phyloP scores from a whole-genome alignment of 108 stramenopile species.

The Cyclotella atomus region DNA sequence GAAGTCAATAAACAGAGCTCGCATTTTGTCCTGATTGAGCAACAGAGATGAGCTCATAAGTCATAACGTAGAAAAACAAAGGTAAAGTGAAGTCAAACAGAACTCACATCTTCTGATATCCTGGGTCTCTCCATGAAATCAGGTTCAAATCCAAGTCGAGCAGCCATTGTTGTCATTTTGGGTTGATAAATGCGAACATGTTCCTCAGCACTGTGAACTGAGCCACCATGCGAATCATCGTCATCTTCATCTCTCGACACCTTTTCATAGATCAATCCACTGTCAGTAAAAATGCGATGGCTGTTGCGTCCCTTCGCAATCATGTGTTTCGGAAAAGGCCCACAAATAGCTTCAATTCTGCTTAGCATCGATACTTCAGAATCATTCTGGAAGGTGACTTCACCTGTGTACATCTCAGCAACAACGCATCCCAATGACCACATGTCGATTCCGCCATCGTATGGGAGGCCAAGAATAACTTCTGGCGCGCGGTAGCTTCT shows the following conservation, averaged over 20 bases:
- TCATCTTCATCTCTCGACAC: constrained; percentile 47
- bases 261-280: constrained; percentile 88
- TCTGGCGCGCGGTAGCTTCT: constrained; percentile 97
- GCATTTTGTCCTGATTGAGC: constrained; percentile 48
- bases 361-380: constrained; percentile 93
- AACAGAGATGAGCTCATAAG: no score
- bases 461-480: constrained; percentile 94
- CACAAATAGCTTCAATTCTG: constrained; percentile 93
- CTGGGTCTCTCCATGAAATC: constrained; percentile 63
- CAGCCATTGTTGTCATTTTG: constrained; percentile 70
- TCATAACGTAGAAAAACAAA: constrained; percentile 1
- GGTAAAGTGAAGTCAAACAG: not conserved
- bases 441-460: constrained; percentile 93
- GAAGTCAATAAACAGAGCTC: constrained; percentile 85
- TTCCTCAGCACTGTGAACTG: constrained; percentile 49
- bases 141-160: constrained; percentile 71
- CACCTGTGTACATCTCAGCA: constrained; percentile 94
- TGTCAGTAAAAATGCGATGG: constrained; percentile 86
- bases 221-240: constrained; percentile 34
- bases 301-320: constrained; percentile 86
- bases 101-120: constrained; percentile 39
- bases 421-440: constrained; percentile 97
- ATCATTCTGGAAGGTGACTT: constrained; percentile 95
- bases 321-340: constrained; percentile 92
- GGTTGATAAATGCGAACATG: constrained; percentile 79